Percentiles rank a stretch among this genome's conserved stretches.
phyloP scores from a whole-genome alignment of 148 eudicot species.

The Polygonum maritimum region DNA sequence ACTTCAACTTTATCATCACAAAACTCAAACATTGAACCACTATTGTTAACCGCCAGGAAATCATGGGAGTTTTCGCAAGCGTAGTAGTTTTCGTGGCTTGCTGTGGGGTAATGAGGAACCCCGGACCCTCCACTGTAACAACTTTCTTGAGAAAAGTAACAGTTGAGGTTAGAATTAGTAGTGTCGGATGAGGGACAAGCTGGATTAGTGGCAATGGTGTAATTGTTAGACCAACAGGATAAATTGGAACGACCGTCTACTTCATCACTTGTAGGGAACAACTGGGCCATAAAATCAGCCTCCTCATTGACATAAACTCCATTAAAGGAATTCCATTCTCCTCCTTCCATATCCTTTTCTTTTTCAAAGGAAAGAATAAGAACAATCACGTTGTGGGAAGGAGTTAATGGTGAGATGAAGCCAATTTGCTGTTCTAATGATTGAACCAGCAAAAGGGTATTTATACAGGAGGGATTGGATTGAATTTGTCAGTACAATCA shows the following conservation, averaged over 20 bases:
- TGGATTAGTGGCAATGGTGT: constrained; percentile 12
- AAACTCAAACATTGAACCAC: constrained; percentile 3
- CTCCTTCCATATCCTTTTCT: constrained; percentile 24
- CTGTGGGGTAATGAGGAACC: constrained; percentile 14
- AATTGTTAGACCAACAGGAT: constrained; percentile 16
- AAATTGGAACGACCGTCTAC: constrained; percentile 17
- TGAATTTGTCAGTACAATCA: constrained; percentile 23
- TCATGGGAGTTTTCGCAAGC: constrained; percentile 14
- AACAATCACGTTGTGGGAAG: neutral
- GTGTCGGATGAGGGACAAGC: constrained; percentile 15
- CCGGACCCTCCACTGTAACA: constrained; percentile 16
- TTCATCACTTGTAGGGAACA: constrained; percentile 31
- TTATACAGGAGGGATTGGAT: constrained; percentile 17
- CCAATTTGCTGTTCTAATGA: neutral
- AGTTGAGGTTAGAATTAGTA: constrained; percentile 14
- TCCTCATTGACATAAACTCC: constrained; percentile 45
- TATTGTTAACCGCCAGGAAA: constrained; percentile 11
- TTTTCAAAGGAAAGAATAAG: neutral
- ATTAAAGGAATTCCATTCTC: constrained; percentile 47
- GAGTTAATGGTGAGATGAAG: neutral
- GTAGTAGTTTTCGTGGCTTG: constrained; percentile 20
- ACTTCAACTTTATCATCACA: constrained; percentile 19
- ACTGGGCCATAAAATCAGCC: constrained; percentile 54
- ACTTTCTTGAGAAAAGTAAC: constrained; percentile 27
- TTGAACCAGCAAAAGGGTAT: constrained; percentile 1